Percentiles rank a stretch among this genome's conserved stretches.
These are phyloP conservation scores for Phaseolus coccineus DNA, from an alignment of 331 rosid species.

Conservation along the genomic window DNA sequence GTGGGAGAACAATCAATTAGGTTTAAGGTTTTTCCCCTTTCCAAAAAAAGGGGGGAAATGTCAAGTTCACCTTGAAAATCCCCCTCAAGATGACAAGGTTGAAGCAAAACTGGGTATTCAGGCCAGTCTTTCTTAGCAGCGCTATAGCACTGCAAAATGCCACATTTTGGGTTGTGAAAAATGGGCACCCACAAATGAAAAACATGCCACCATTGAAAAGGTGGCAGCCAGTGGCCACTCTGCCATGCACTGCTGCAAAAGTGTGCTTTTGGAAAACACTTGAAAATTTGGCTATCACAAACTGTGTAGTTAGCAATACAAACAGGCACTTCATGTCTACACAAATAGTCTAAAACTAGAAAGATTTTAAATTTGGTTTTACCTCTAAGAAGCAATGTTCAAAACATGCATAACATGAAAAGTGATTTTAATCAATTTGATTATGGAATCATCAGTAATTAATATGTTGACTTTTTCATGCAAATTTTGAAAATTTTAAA, in stretches of 20 bases:
- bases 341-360: neutral
- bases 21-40: neutral
- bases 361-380: conserved; percentile 12
- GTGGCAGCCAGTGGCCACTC: neutral
- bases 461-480: neutral
- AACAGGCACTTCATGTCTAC: neutral
- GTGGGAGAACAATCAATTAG: neutral
- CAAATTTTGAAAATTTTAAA: neutral
- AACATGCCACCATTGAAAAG: neutral
- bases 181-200: neutral
- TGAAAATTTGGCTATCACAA: neutral
- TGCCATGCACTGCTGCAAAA: neutral
- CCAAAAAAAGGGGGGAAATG: neutral
- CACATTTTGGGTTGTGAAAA: neutral
- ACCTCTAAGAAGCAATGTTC: neutral
- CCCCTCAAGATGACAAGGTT: neutral
- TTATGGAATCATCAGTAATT: neutral
- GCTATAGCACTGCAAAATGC: neutral
- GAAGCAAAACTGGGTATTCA: neutral
- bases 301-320: neutral
- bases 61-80: neutral
- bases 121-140: neutral
- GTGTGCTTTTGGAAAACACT: neutral
- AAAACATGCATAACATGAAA: neutral
- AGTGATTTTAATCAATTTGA: neutral